Base-by-base conservation (phyloP, 257 asterid genomes). In the Oldenlandia corymbosa region DNA sequence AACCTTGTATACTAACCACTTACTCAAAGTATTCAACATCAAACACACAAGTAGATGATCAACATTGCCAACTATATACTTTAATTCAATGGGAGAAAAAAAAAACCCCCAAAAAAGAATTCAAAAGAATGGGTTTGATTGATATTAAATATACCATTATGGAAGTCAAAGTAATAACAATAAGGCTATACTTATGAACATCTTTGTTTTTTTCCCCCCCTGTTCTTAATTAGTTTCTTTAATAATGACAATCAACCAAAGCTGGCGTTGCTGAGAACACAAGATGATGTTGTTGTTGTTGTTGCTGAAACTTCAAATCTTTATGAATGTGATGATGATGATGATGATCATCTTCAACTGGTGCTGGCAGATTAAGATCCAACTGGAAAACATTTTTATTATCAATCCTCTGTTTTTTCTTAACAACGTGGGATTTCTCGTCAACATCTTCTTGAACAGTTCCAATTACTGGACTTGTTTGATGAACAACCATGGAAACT, bases 361-460 rank as follows among this genome's bases (percentile, higher is more conserved):
- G 84, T 36, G 97, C 94, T 59, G 97, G 97, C 2, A 89, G 69
- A 67, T 89, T 89, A 53, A 89, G 93, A 77, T 89, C 96, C 75
- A 89, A 69, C 17, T 71, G 75, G 12, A 89, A 71, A 68, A 72
- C n/a, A n/a, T n/a, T n/a, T n/a, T n/a, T n/a, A n/a, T n/a, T 61
- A 62, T 5, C 7, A 17, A 64, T 75, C 59, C 79, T 69, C 3
- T 72, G 72, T 58, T 83, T 82, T 71, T 75, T 81, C 39, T 7
- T 20, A 13, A 52, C 26, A 0, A 59, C 76, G 31, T 60, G 48
- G 20, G 48, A 58, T 58, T 23, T 21, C 30, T 57, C 62, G 21
- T 20, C 20, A 20, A 0, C 20, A 58, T 23, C 56, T 24, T 36
- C 75, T 37, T 41, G 74, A 43, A 65, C 67, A 27, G 42, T 78